Evolutionary conservation across 2,329 filamentous ascomycete genomes (phyloP).

Genomic region (Ophidiomyces ophidiicola): DNA sequence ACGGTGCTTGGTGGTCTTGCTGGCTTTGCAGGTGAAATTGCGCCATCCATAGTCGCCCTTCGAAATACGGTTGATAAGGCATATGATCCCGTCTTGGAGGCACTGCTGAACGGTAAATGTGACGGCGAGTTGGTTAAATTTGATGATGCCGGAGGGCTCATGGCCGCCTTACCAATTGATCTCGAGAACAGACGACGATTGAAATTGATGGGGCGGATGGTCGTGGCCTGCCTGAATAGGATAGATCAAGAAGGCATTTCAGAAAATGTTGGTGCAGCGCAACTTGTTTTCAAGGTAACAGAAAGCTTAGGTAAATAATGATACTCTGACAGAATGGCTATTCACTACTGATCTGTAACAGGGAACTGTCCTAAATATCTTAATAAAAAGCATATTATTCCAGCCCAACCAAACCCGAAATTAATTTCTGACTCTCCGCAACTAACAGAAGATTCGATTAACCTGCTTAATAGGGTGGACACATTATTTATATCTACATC

Average conservation of each 20-base stretch:
- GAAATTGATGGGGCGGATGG: slow-evolving; percentile 59
- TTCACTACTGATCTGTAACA: slow-evolving; percentile 16
- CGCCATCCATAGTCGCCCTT: slow-evolving; percentile 52
- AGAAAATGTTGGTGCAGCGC: slow-evolving; percentile 26
- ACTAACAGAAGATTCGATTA: slow-evolving; percentile 44
- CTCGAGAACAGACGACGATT: slow-evolving; percentile 56
- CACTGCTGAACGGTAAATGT: slow-evolving; percentile 42
- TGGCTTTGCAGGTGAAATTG: slow-evolving; percentile 53
- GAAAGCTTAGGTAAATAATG: slow-evolving; percentile 48
- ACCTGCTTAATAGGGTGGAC: slow-evolving; percentile 53
- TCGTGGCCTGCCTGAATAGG: slow-evolving; percentile 46
- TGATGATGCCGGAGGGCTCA: slow-evolving; percentile 36
- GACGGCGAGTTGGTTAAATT: slow-evolving; percentile 35
- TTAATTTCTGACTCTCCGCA: slow-evolving; percentile 38
- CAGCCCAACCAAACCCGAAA: slow-evolving; percentile 43
- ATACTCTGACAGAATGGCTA: not conserved
- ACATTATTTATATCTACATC: slow-evolving; percentile 66
- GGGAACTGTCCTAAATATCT: slow-evolving; percentile 83
- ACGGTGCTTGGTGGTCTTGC: slow-evolving; percentile 63
- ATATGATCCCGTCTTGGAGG: slow-evolving; percentile 58
- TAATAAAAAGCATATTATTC: slow-evolving; percentile 55
- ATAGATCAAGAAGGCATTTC: slow-evolving; percentile 15
- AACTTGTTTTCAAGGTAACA: slow-evolving; percentile 56
- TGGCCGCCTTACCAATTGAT: slow-evolving; percentile 52
- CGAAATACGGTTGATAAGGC: slow-evolving; percentile 47